Percentiles rank a stretch among this genome's conserved stretches.
phyloP scores from a whole-genome alignment of 1,284 basidiomycete genomes.

The Ceratobasidium sp. region DNA sequence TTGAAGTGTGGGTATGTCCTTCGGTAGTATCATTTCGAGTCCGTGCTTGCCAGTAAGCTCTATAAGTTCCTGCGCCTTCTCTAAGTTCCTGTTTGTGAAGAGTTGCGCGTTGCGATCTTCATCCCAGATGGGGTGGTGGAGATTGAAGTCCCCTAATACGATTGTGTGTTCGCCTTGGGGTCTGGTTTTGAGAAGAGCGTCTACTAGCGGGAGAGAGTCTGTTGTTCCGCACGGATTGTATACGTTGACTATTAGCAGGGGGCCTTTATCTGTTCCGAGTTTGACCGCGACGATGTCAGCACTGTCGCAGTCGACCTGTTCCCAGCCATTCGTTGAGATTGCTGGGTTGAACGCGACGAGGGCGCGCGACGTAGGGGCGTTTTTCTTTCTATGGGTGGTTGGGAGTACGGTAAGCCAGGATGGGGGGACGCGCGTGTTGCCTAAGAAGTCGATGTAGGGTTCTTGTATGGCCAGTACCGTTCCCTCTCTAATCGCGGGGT shows the following conservation, averaged over 20 bases:
- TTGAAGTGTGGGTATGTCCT: no score
- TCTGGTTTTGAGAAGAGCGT: neutral
- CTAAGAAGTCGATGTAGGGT: neutral
- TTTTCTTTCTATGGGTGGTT: neutral
- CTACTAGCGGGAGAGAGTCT: neutral
- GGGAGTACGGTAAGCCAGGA: neutral
- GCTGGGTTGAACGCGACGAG: neutral
- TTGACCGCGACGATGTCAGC: neutral
- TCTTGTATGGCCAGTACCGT: constrained; percentile 4
- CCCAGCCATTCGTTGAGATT: constrained; percentile 1
- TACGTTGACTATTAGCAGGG: neutral
- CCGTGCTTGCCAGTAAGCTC: neutral
- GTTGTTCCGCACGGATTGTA: neutral
- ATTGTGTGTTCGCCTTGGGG: neutral
- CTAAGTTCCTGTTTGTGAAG: neutral
- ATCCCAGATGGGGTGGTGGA: constrained; percentile 16
- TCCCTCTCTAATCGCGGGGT: no score
- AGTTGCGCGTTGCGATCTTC: neutral
- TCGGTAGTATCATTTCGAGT: neutral
- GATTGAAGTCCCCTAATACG: neutral
- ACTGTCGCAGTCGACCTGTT: neutral
- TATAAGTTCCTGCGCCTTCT: neutral
- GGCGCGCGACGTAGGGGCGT: neutral
- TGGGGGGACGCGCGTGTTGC: neutral
- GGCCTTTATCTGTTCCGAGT: neutral